phyloP scores from a whole-genome alignment of 768 basidiomycete species.

The Pilatotrama ljubarskyi region DNA sequence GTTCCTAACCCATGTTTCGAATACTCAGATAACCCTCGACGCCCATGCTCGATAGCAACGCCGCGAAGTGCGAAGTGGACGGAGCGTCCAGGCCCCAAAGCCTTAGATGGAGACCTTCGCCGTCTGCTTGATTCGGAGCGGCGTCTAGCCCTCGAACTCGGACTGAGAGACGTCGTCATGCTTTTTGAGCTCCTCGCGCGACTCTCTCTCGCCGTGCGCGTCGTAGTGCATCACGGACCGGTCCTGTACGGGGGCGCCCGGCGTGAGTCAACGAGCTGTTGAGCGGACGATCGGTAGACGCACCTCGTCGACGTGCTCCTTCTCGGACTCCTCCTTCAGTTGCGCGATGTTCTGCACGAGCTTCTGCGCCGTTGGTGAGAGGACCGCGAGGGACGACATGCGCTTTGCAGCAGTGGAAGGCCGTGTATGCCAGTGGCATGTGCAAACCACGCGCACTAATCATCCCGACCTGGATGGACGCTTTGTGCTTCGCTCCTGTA shows the following conservation, averaged over 20 bases:
- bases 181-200: slow-evolving; percentile 20
- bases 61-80: too few species aligned
- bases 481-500: too few species aligned
- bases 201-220: slow-evolving; percentile 15
- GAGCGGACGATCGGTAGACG: slow-evolving; percentile 11
- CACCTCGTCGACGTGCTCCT: slow-evolving; percentile 76
- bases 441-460: too few species aligned
- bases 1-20: too few species aligned
- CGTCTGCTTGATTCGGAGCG: slow-evolving; percentile 15
- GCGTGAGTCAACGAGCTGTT: not conserved
- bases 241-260: slow-evolving; percentile 3
- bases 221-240: slow-evolving; percentile 22
- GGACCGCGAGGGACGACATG: slow-evolving; percentile 60
- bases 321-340: slow-evolving; percentile 82
- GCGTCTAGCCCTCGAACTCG: slow-evolving; percentile 4
- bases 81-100: not conserved
- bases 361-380: slow-evolving; percentile 45
- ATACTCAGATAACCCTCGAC: too few species aligned
- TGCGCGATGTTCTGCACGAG: slow-evolving; percentile 60
- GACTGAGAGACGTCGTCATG: slow-evolving; percentile 13
- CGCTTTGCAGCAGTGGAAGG: slow-evolving; percentile 92
- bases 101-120: slow-evolving; percentile 11
- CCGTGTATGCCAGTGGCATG: slow-evolving; percentile 74
- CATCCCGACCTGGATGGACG: too few species aligned
- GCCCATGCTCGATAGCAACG: too few species aligned